Evolutionary conservation across 2,329 filamentous ascomycete genomes (phyloP).

Genomic region (Sclerotinia spermophila): DNA sequence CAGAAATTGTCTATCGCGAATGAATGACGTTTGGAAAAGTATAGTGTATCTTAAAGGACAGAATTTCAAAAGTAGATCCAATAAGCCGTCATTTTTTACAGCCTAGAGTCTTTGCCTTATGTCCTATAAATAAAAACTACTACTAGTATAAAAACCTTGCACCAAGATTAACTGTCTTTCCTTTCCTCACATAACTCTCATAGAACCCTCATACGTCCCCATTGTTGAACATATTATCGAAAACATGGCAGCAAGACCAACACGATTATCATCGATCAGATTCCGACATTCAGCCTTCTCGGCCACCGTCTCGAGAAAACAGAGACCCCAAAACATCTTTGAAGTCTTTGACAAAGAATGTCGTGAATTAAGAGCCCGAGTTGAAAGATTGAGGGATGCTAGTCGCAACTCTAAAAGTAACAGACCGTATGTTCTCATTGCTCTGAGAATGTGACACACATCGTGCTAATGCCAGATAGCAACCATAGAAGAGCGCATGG

Average conservation of each 20-base stretch:
- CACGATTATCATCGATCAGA: background rate
- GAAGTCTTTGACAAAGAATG: background rate
- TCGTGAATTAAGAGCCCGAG: background rate
- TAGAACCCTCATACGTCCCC: background rate
- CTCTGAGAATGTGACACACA: too few species aligned
- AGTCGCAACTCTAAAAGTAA: background rate
- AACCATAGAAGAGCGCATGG: background rate
- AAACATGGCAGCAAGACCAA: background rate
- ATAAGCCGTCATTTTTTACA: background rate
- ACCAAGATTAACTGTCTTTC: background rate
- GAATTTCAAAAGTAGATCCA: background rate
- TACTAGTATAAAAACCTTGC: background rate
- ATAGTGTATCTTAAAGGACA: background rate
- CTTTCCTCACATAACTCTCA: background rate
- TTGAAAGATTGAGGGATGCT: background rate
- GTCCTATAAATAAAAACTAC: background rate
- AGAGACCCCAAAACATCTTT: background rate
- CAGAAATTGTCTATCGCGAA: background rate
- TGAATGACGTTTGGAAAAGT: background rate
- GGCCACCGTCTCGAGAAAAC: background rate
- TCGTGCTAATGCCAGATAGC: background rate
- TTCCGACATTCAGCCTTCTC: background rate
- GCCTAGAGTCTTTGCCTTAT: background rate
- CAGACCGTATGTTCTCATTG: background rate
- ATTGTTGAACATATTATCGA: background rate